Conservation (phyloP, 345 rosid species). For the Melaleuca alternifolia region DNA sequence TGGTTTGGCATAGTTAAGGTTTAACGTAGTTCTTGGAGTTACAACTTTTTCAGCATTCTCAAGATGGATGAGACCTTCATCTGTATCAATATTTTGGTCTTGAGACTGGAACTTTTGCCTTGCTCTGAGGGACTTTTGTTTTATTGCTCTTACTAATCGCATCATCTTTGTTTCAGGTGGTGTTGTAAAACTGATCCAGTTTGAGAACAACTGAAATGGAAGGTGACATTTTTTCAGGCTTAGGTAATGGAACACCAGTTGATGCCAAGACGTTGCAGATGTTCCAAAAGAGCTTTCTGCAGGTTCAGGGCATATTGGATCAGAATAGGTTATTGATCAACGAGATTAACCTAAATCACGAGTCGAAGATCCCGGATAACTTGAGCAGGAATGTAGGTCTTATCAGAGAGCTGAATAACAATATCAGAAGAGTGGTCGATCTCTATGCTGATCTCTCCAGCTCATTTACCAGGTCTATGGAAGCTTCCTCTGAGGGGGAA, state of each 20-base stretch:
- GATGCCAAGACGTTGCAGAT: constrained; percentile 57
- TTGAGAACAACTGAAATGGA: constrained; percentile 36
- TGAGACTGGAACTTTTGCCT: background rate
- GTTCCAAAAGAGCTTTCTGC: constrained; percentile 69
- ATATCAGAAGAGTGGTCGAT: constrained; percentile 71
- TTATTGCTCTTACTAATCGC: background rate
- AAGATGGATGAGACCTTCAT: background rate
- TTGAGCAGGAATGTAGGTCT: constrained; percentile 69
- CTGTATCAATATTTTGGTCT: background rate
- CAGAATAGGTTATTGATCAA: constrained; percentile 76
- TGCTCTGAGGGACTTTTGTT: background rate
- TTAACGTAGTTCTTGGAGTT: background rate
- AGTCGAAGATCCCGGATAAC: constrained; percentile 67
- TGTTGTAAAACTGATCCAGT: background rate
- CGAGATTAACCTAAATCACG: constrained; percentile 82
- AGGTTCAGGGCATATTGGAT: constrained; percentile 74
- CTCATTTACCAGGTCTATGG: constrained; percentile 49
- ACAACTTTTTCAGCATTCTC: background rate
- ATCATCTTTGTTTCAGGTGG: background rate
- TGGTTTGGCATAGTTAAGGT: background rate
- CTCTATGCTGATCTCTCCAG: constrained; percentile 81
- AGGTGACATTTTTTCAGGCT: constrained; percentile 55
- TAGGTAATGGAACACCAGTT: constrained; percentile 41
- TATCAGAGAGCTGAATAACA: constrained; percentile 83
- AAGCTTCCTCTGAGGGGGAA: constrained; percentile 78